phyloP scores from a whole-genome alignment of 1,139 yeast genomes.

The Saccharomycopsis hybrid region DNA sequence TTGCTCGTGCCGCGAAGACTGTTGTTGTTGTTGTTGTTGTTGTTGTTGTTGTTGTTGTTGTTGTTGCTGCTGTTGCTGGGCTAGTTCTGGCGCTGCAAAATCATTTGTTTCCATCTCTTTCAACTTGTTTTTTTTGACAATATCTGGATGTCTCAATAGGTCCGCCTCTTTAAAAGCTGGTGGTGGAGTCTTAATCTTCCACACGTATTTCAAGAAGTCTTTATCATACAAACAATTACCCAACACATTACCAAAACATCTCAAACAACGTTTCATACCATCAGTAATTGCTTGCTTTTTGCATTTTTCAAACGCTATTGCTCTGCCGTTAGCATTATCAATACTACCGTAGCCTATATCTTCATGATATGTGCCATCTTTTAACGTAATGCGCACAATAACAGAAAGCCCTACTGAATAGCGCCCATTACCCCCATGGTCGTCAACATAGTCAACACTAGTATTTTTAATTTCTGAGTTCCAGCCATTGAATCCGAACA shows the following conservation, averaged over 20 bases:
- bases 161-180: conserved; percentile 30
- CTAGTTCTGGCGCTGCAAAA: background rate
- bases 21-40: no score
- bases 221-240: conserved; percentile 78
- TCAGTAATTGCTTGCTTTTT: conserved; percentile 80
- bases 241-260: conserved; percentile 74
- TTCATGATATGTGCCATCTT: conserved; percentile 72
- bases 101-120: conserved; percentile 9
- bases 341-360: conserved; percentile 78
- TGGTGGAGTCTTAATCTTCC: conserved; percentile 35
- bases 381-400: conserved; percentile 62
- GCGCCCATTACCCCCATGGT: conserved; percentile 45
- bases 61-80: no score
- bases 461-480: conserved; percentile 58
- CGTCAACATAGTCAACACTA: conserved; percentile 68
- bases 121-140: conserved; percentile 7
- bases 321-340: conserved; percentile 64
- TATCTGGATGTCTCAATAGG: conserved; percentile 19
- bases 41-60: no score
- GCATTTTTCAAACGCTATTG: conserved; percentile 75
- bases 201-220: conserved; percentile 45
- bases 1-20: no score
- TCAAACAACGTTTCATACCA: conserved; percentile 66
- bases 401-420: conserved; percentile 63
- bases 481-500: conserved; percentile 83